Evolutionary conservation across 2,329 filamentous ascomycete species (phyloP), one percentile per base, ranked within the genome.

Genomic region (Fusarium equiseti): DNA sequence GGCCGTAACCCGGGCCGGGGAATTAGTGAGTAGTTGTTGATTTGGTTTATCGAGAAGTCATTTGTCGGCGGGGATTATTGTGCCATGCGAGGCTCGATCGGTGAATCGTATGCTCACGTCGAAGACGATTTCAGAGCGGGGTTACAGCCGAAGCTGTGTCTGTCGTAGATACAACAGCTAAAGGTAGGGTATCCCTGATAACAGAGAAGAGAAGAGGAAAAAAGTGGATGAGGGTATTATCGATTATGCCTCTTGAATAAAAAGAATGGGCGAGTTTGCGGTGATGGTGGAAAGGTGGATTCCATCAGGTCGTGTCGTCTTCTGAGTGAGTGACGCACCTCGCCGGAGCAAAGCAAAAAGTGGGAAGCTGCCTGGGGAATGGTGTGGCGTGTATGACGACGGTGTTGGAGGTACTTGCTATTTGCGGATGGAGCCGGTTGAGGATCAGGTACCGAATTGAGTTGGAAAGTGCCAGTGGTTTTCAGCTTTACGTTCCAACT

Each of bases 1-100:
- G 85, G 89, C 87, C 92, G 89, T 94, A 78, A 91, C 89, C 91
- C 91, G 79, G 92, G 91, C 89, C 84, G 83, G 90, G 90, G 66
- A 70, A 72, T 64, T 59, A 59, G 56, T 42, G 32, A 51, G 48
- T 66, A 72, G 61, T 48, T 68, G 40, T 40, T 52, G 48, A 43
- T 48, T 38, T 61, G 49, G 13, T 67, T 65, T 76, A 75, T 71
- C 44, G 57, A 53, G 56, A 22, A 61, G 46, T 74, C 74, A 76
- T 76, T 55, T 69, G 73, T 61, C 62, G 71, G 55, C 66, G 58
- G 44, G n/a, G 46, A 50, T 43, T 50, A 49, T 56, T 57, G 43
- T 71, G 71, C 73, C 74, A 75, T 76, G 38, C 71, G 57, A 68
- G 65, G 65, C 62, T 74, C 55, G 63, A 50, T 22, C 63, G 63